Evolutionary conservation across 352 stramenopile genomes (phyloP), one percentile per base, ranked within the genome.

Genomic region (Globisporangium sylvaticum): DNA sequence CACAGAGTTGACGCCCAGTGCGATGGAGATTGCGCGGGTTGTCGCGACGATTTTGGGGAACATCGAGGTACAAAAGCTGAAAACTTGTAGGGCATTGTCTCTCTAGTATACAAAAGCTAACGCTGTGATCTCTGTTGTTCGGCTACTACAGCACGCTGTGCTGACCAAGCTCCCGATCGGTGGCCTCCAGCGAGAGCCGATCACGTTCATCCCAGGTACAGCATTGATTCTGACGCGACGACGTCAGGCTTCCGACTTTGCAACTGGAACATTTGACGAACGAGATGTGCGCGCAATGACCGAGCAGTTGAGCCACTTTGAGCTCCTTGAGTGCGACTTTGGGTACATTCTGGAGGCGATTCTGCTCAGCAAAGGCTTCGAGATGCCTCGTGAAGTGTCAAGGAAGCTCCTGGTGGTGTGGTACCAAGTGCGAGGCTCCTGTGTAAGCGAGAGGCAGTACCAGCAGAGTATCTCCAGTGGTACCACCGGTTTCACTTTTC

Each of bases 181-280:
- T 3, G 70, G 59, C 1, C n/a, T 81, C 4, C 77, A 86, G 29
- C 65, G 55, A 2, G 69, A 72, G 2, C 67, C 73, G 1, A 74
- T 83, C 25, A 46, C 59, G 10, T 86, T 84, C 52, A 44, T 70
- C 6, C 63, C 74, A 0, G 79, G 80, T 2, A 82, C 77, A 8
- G 69, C 68, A 4, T 68, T 89, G 34, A 27, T 87, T 0, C n/a
- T 85, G 14, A 60, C 73, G 1, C 32, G 24, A n/a, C 5, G 29
- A 22, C 8, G 39, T 8, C 39, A 44, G 5, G 8, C 27, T 8
- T 27, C 4, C 5, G 48, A 4, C 1, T 46, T 58, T 50, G 5
- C 39, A 22, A n/a, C 22, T 15, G 1, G 27, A 12, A 14, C 4
- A 1, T 6, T 48, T n/a, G 12, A 3, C 14, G 29, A 50, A 18